Evolutionary conservation across 2,329 filamentous ascomycete genomes (phyloP).

Genomic region (Colletotrichum sansevieriae): DNA sequence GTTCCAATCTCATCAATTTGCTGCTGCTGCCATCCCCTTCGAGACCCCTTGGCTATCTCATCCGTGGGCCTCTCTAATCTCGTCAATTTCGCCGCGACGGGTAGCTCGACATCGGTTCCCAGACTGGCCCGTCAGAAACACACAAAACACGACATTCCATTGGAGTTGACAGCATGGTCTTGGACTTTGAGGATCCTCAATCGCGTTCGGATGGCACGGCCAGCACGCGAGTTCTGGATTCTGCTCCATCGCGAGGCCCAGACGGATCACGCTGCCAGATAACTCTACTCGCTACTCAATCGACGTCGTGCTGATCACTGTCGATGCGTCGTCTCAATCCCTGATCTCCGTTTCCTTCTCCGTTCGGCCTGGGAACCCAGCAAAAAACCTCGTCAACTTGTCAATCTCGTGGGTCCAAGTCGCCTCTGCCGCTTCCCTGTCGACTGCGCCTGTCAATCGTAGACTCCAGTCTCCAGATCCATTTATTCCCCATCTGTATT

Average conservation of each 20-base stretch:
- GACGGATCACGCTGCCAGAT: slow-evolving; percentile 7
- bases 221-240: background rate
- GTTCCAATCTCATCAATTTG: slow-evolving; percentile 29
- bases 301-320: slow-evolving; percentile 17
- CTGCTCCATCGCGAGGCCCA: slow-evolving; percentile 15
- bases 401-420: slow-evolving; percentile 31
- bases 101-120: slow-evolving; percentile 15
- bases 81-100: slow-evolving; percentile 26
- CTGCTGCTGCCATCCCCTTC: slow-evolving; percentile 21
- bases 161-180: background rate
- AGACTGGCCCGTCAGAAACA: slow-evolving; percentile 1
- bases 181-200: background rate
- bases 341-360: background rate
- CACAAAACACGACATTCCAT: slow-evolving; percentile 16
- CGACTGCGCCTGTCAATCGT: background rate
- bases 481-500: background rate
- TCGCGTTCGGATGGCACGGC: background rate
- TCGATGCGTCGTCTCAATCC: background rate
- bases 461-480: slow-evolving; percentile 9
- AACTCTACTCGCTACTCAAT: slow-evolving; percentile 19
- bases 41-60: slow-evolving; percentile 20
- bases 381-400: background rate
- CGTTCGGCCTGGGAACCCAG: background rate
- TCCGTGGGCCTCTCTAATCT: slow-evolving; percentile 12
- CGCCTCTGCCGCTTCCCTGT: slow-evolving; percentile 13